Percentiles rank a stretch among this genome's conserved stretches.
Evolutionary conservation across 331 rosid genomes (phyloP).

Genomic region (Erythrophleum ivorense): DNA sequence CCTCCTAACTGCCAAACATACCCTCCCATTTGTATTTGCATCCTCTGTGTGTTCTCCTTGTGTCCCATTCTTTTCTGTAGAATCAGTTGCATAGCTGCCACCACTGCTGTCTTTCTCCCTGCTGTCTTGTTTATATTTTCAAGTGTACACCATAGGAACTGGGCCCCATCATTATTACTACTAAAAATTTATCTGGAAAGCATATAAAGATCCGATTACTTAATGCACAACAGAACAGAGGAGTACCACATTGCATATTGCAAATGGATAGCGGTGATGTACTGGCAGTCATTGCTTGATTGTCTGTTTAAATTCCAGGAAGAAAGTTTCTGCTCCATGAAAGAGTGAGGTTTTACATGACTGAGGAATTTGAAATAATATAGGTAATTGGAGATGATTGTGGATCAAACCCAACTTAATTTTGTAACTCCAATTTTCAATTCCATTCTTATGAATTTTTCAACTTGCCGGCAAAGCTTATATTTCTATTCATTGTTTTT

Average conservation of each 20-base stretch:
- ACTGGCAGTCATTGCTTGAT: slow-evolving; percentile 2
- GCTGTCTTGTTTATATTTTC: background rate
- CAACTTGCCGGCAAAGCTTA: background rate
- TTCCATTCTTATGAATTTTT: background rate
- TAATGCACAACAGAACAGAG: background rate
- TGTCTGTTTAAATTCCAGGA: background rate
- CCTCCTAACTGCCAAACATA: background rate
- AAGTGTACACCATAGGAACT: background rate
- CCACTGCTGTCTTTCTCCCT: background rate
- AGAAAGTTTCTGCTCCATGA: background rate
- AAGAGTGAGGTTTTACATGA: slow-evolving; percentile 9
- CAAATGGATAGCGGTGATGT: background rate
- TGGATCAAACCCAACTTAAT: background rate
- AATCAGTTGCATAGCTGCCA: slow-evolving; percentile 1
- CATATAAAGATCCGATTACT: background rate
- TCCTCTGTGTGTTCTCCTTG: background rate
- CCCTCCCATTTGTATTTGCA: background rate
- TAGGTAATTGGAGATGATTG: slow-evolving; percentile 4
- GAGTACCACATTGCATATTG: background rate
- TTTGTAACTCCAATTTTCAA: slow-evolving; percentile 10
- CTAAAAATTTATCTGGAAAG: background rate
- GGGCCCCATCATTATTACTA: background rate
- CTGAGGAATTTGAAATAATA: slow-evolving; percentile 27
- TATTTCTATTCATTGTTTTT: background rate
- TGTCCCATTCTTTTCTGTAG: background rate